A percentile compares a stretch with the other conserved stretches of the same genome.
Evolutionary conservation across 2,329 filamentous ascomycete species (phyloP).

Genomic region (Aspergillus bombycis): DNA sequence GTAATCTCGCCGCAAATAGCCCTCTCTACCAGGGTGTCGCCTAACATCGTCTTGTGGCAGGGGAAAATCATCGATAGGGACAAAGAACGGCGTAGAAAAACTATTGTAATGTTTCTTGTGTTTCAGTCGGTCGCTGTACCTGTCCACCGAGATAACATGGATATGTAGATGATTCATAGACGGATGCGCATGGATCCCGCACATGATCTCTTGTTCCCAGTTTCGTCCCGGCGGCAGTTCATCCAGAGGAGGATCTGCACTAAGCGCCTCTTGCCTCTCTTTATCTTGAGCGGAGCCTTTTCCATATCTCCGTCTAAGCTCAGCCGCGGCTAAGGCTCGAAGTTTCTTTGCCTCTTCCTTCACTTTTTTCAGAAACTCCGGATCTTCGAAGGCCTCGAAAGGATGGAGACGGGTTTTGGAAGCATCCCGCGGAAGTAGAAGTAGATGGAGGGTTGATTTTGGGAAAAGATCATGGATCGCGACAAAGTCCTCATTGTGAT

Average conservation of each 20-base stretch:
- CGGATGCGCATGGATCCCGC: constrained; percentile 83
- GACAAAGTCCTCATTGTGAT: constrained; percentile 70
- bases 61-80: constrained; percentile 78
- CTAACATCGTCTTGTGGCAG: constrained; percentile 67
- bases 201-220: constrained; percentile 73
- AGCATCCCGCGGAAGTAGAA: constrained; percentile 78
- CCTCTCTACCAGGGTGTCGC: constrained; percentile 57
- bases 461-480: constrained; percentile 83
- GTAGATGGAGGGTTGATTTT: constrained; percentile 80
- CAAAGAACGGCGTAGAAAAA: constrained; percentile 83
- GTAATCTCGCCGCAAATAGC: constrained; percentile 68
- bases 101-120: constrained; percentile 90
- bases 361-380: constrained; percentile 68
- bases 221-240: constrained; percentile 72
- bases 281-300: constrained; percentile 65
- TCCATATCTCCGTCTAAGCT: constrained; percentile 73
- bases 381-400: constrained; percentile 74
- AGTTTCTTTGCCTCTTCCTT: constrained; percentile 64
- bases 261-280: constrained; percentile 66
- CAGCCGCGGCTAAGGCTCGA: constrained; percentile 67
- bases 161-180: constrained; percentile 93
- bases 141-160: constrained; percentile 82
- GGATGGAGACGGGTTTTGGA: constrained; percentile 68
- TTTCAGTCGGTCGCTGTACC: constrained; percentile 71
- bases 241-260: constrained; percentile 53